Evolutionary conservation across 768 basidiomycete species (phyloP), one percentile per base, ranked within the genome.

Genomic region (Nidularia pulvinata): DNA sequence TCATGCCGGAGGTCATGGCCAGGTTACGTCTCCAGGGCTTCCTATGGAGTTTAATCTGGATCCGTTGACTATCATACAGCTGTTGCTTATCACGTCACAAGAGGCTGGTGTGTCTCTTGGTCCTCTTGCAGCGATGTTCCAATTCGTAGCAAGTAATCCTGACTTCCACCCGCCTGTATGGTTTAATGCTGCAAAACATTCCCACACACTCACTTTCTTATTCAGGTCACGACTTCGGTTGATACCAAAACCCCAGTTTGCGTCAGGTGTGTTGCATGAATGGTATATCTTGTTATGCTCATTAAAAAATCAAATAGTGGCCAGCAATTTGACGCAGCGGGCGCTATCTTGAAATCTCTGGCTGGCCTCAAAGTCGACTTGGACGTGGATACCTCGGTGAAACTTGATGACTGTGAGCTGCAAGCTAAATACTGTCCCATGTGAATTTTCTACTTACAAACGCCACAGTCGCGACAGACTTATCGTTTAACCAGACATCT

Each of bases 21-120:
- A 76, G 11, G 76, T 83, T 50, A 80, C 80, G 1, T 90, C 88
- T 2, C 76, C 74, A 7, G 57, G 66, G 5, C 68, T 91, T 43
- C 84, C 84, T 16, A 74, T 91, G 56, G 63, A 81, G 16, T 86
- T 87, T 66, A 89, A 89, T 64, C 63, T 84, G 32, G 74, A 89
- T 56, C 85, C 87, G 0, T 49, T 77, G n/a, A 73, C 73, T 1
- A 87, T 89, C 62, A 82, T 90, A 51, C 63, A 77, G 48, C 65
- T 90, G 51, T 68, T 91, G 49, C 62, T 69, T 4, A 65, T 69
- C 10, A 76, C 81, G 6, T 79, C 86, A 1, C 68, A 78, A 54
- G 69, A 79, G 49, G 83, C 84, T 56, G 68, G 69, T 16, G 84
- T 88, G 35, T 69, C 82, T 51, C 71, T 90, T n/a, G 88, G 87